phyloP scores from a whole-genome alignment of 2,329 filamentous ascomycete species.

The Claviceps maximensis region DNA sequence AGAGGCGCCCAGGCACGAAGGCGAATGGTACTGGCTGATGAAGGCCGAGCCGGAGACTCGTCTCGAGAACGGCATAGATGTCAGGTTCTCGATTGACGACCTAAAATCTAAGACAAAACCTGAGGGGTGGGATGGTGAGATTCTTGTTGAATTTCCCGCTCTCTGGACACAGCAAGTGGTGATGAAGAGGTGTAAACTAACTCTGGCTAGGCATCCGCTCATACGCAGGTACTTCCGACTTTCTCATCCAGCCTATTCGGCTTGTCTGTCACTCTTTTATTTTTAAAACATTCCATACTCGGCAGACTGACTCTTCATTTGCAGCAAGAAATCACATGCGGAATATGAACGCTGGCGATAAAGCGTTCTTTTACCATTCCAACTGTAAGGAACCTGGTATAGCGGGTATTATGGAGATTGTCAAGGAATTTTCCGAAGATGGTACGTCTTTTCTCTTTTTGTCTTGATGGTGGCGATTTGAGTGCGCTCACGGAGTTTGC shows the following conservation, averaged over 20 bases:
- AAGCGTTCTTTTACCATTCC: slow-evolving; percentile 95
- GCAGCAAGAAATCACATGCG: slow-evolving; percentile 76
- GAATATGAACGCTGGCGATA: slow-evolving; percentile 79
- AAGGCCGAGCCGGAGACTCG: slow-evolving; percentile 83
- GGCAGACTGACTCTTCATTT: not conserved
- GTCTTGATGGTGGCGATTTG: not conserved
- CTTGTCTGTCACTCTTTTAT: too few species aligned
- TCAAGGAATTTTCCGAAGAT: slow-evolving; percentile 70
- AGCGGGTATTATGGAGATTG: slow-evolving; percentile 79
- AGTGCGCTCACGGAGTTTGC: not conserved
- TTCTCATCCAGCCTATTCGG: too few species aligned
- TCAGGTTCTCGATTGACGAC: slow-evolving; percentile 91
- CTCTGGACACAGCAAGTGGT: not conserved
- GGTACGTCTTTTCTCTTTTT: slow-evolving; percentile 29
- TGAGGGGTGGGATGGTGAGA: slow-evolving; percentile 80
- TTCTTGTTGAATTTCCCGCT: slow-evolving; percentile 9
- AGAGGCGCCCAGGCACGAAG: slow-evolving; percentile 25
- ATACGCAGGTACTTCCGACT: slow-evolving; percentile 28
- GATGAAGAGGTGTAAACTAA: not conserved
- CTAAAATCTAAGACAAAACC: slow-evolving; percentile 57
- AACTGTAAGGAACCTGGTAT: slow-evolving; percentile 85
- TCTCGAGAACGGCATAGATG: slow-evolving; percentile 73
- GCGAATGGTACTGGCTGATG: slow-evolving; percentile 59
- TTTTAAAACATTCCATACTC: not conserved
- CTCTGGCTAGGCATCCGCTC: slow-evolving; percentile 29